Conservation (phyloP, 345 rosid species). For the sweet orange (Citrus sinensis) region DVS_A1.0 CM039165.1:28985501-28986000, state of each 20-base stretch:
- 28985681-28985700: too few relatives aligned
- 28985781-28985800: conserved; percentile 25
- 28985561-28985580: too few relatives aligned
- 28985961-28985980: not conserved
- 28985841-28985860: conserved; percentile 6
- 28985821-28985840: conserved; percentile 19
- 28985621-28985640: too few relatives aligned
- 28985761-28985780: conserved; percentile 57
- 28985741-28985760: too few relatives aligned
- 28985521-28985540: too few relatives aligned
- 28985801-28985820: conserved; percentile 32
- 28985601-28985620: too few relatives aligned
- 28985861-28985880: conserved; percentile 59
- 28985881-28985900: conserved; percentile 93
- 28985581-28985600: too few relatives aligned
- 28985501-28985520: too few relatives aligned
- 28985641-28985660: not conserved
- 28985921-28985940: not conserved
- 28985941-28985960: not conserved
- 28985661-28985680: not conserved
- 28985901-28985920: conserved; percentile 50
- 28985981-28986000: not conserved
- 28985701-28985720: too few relatives aligned
- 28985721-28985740: not conserved
- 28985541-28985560: too few relatives aligned